Evolutionary conservation across 2,329 filamentous ascomycete species (phyloP).

Genomic region (Malbranchea zuffiana): DNA sequence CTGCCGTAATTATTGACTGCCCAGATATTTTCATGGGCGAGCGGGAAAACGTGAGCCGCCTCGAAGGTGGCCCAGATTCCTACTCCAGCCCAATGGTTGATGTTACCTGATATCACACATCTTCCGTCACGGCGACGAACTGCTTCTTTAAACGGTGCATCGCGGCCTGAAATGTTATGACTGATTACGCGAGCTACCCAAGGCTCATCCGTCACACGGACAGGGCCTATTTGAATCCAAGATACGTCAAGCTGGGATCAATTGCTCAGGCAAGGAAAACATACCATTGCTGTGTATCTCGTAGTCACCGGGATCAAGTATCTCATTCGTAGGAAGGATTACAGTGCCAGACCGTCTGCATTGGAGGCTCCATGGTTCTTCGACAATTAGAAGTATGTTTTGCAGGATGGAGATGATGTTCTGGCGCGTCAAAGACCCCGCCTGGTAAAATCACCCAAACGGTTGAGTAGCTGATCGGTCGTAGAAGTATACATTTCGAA

Average conservation of each 20-base stretch:
- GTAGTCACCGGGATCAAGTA: constrained; percentile 12
- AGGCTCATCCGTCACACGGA: constrained; percentile 14
- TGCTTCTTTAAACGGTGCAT: constrained; percentile 15
- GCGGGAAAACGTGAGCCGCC: constrained; percentile 20
- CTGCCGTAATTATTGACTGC: constrained; percentile 14
- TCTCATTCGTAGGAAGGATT: constrained; percentile 10
- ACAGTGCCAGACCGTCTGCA: constrained; percentile 9
- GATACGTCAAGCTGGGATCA: background rate
- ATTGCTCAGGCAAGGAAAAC: background rate
- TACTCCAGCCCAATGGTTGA: constrained; percentile 9
- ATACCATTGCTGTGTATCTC: constrained; percentile 12
- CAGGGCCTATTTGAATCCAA: constrained; percentile 12
- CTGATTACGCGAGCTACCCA: constrained; percentile 13
- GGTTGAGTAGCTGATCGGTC: too few relatives aligned
- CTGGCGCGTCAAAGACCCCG: constrained; percentile 13
- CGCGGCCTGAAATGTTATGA: constrained; percentile 9
- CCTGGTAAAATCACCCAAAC: too few relatives aligned
- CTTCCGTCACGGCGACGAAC: constrained; percentile 16
- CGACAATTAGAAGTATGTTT: constrained; percentile 12
- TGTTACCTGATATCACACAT: constrained; percentile 17
- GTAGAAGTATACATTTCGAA: too few relatives aligned
- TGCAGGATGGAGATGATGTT: constrained; percentile 14
- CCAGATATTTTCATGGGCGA: constrained; percentile 17
- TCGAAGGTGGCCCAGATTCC: constrained; percentile 15
- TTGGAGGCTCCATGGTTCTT: constrained; percentile 11